These are phyloP conservation scores for Colletotrichum salicis DNA, from an alignment of 2,329 filamentous ascomycete genomes.

Conservation along the genomic window DNA sequence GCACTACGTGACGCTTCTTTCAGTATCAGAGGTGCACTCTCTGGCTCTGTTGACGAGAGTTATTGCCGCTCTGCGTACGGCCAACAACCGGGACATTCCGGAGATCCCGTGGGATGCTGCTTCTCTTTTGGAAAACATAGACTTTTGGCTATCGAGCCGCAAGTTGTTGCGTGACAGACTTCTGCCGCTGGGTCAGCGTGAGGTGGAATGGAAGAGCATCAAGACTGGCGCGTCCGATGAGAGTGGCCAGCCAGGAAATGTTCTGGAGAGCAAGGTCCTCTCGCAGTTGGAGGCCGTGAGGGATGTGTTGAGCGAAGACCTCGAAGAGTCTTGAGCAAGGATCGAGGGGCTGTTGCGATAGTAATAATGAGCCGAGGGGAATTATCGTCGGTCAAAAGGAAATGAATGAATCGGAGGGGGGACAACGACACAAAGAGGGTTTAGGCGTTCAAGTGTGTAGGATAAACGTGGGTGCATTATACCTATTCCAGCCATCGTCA, in stretches of 20 bases:
- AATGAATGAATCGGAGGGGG: constrained; percentile 18
- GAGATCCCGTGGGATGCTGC: constrained; percentile 79
- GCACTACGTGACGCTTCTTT: constrained; percentile 76
- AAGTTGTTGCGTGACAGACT: constrained; percentile 78
- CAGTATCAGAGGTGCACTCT: constrained; percentile 81
- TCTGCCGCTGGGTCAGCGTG: constrained; percentile 76
- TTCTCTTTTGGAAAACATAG: constrained; percentile 81
- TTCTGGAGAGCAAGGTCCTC: constrained; percentile 81
- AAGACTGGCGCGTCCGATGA: constrained; percentile 49
- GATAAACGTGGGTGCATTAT: constrained; percentile 28
- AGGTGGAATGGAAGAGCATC: constrained; percentile 69
- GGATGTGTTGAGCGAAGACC: constrained; percentile 64
- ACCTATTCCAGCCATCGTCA: constrained; percentile 3
- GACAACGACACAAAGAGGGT: constrained; percentile 13
- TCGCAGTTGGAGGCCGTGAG: constrained; percentile 72
- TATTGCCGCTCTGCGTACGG: constrained; percentile 72
- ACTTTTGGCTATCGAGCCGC: constrained; percentile 79
- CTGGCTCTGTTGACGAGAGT: constrained; percentile 81
- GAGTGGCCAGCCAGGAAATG: constrained; percentile 56
- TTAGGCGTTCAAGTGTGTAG: constrained; percentile 30
- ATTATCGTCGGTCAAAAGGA: constrained; percentile 9
- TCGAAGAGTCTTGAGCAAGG: constrained; percentile 47
- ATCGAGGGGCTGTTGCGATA: not conserved
- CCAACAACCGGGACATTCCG: constrained; percentile 77
- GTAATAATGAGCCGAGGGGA: constrained; percentile 11